Conservation (phyloP, 2,329 filamentous ascomycete species). For the Plenodomus tracheiphilus region DNA sequence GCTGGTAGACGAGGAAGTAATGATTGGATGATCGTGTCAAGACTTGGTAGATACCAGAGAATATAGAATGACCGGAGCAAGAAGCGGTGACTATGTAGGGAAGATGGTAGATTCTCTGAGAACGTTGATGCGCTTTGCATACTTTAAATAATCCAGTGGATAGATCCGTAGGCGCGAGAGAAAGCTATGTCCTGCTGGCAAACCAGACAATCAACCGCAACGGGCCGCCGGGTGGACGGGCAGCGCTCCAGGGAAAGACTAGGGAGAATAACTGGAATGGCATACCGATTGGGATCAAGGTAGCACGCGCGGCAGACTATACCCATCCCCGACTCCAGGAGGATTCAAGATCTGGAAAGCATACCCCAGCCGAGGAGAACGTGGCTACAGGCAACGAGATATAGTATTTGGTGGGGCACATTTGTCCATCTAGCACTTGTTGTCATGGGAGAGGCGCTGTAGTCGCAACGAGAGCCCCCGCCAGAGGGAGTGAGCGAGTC, state of each 20-base stretch:
- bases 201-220: conserved; percentile 33
- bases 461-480: no score
- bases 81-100: not conserved
- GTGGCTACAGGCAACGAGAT: conserved; percentile 22
- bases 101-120: conserved; percentile 9
- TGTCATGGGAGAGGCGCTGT: not conserved
- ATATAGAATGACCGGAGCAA: not conserved
- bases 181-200: conserved; percentile 21
- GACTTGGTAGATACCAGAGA: not conserved
- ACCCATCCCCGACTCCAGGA: conserved; percentile 16
- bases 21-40: not conserved
- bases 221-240: conserved; percentile 43
- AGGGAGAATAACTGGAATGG: conserved; percentile 31
- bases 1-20: not conserved
- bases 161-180: not conserved
- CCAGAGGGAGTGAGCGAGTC: not conserved
- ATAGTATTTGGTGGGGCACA: not conserved
- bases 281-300: conserved; percentile 21
- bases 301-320: conserved; percentile 21
- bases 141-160: conserved; percentile 30
- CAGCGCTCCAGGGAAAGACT: conserved; percentile 25
- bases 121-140: conserved; percentile 23
- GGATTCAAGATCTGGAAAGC: conserved; percentile 11
- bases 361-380: conserved; percentile 28
- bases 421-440: not conserved